Base-by-base conservation (phyloP, 495 filamentous ascomycete species). In the Penicillium daleae region DNA sequence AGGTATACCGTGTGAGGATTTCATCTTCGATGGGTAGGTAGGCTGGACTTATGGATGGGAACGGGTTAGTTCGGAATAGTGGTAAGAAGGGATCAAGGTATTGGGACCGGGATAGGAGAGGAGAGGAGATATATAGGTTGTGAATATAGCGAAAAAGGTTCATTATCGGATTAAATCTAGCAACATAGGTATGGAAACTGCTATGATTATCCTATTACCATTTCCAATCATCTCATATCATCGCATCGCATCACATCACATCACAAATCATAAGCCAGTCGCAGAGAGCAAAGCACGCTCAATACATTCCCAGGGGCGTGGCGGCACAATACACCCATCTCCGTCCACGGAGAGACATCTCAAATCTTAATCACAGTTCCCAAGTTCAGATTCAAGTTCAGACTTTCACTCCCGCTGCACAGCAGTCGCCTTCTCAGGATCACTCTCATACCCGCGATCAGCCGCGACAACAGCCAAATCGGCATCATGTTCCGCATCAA, bases 401-500 rank as follows among this genome's bases (percentile, higher is more conserved):
- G 24, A 3, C 52, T 22, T 6, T 37, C 48, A 65, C 57, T 66
- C 57, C 35, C 29, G 27, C 29, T 27, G 56, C 7, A 49, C 31
- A 19, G 48, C 52, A 17, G 32, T 52, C 5, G 57, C 65, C 59
- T 72, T 70, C 61, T 72, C 70, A 0, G 52, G 44, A 40, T 72
- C 70, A 49, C 60, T 55, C 35, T 50, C 33, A 31, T 56, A 39
- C 8, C 54, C 54, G 6, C 63, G 59, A 19, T 66, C 61, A 21
- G 68, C 70, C 17, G 70, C 70, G 27, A 73, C 70, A 63, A 83
- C 87, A 4, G 78, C 76, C 49, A 90, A 75, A 74, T 92, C 90
- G 17, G 77, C 72, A 71, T 92, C 90, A 63, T 87, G 79, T 40
- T 76, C 82, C 1, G 88, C 87, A 57, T 88, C 89, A 76, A 93